These are phyloP conservation scores for Phlebiopsis gigantea DNA, from an alignment of 768 basidiomycete genomes.

Conservation along the genomic window DNA sequence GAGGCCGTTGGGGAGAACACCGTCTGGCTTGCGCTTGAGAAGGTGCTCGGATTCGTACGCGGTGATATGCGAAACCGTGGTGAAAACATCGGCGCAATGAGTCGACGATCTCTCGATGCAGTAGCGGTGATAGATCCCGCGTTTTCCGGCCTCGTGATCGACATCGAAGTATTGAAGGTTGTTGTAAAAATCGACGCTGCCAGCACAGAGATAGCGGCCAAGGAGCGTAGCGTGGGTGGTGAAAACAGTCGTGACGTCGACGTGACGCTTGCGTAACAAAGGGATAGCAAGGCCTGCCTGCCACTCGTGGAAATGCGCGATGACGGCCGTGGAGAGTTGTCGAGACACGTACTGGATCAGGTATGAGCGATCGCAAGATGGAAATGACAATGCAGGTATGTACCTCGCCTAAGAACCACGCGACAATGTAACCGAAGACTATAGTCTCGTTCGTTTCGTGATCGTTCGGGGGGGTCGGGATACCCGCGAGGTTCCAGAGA, in stretches of 20 bases:
- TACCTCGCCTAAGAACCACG: conserved; percentile 99
- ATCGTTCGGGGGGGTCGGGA: conserved; percentile 94
- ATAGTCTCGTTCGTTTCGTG: conserved; percentile 98
- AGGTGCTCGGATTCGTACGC: conserved; percentile 96
- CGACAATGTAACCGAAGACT: conserved; percentile 94
- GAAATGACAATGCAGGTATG: conserved; percentile 22
- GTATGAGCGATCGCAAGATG: not conserved
- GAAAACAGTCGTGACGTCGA: conserved; percentile 98
- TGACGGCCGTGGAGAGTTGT: conserved; percentile 79
- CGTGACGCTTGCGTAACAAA: conserved; percentile 90
- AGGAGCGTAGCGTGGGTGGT: conserved; percentile 98
- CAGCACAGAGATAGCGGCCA: conserved; percentile 97
- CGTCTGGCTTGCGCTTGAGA: conserved; percentile 95
- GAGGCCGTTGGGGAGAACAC: conserved; percentile 93
- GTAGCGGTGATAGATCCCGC: conserved; percentile 97
- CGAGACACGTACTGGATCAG: conserved; percentile 64
- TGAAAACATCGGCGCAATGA: conserved; percentile 97
- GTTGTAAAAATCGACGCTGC: conserved; percentile 98
- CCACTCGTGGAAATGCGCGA: conserved; percentile 99
- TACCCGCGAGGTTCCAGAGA: conserved; percentile 97
- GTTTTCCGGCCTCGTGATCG: conserved; percentile 98
- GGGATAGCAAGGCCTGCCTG: conserved; percentile 96
- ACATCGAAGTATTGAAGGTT: conserved; percentile 99
- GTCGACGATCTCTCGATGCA: conserved; percentile 94
- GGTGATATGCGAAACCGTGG: conserved; percentile 96